Base-by-base conservation (phyloP, 1,284 basidiomycete genomes). In the Xerocomus amazonicus region DNA sequence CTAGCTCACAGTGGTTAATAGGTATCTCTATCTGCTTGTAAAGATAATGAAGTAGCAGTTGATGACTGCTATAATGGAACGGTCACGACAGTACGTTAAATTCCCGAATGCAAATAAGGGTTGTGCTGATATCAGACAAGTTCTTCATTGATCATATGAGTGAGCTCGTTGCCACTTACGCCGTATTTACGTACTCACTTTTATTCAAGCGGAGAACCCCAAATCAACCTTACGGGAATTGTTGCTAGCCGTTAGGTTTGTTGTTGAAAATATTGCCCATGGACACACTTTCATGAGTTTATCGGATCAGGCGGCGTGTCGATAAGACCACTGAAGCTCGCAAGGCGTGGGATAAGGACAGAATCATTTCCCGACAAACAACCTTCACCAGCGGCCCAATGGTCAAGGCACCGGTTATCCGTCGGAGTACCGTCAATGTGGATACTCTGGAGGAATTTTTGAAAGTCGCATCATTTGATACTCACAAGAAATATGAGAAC, bases 21-120 rank as follows among this genome's bases (percentile, higher is more conserved):
- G 62, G 51, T 67, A 41, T 66, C 61, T 12, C 28, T 64, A 13
- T 61, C 65, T 23, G 62, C 62, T 31, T 68, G 62, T 37, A 59
- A 51, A 37, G 62, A 64, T 17, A 55, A 52, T 8, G 57, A 64
- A 13, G 31, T 34, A 3, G 64, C 62, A n/a, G 50, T 57, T n/a
- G 62, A 67, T 12, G 51, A 61, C 16, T 6, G 9, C 39, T 32
- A 6, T 3, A 51, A 41, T 8, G 50, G 50, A 31, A 57, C 63
- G 10, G 35, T 68, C 26, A 67, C 62, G 4, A 44, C 23, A 46
- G 62, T 61, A 38, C 6, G 51, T 46, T 16, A 6, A 27, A 7
- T 13, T 37, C 26, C 12, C 28, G 8, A 43, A 6, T 16, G 1
- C 10, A 26, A n/a, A 42, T 28, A 40, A 23, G 31, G 40, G 27